Base-by-base conservation (phyloP, 2,329 filamentous ascomycete genomes). In the Knoxdaviesia capensis region DNA sequence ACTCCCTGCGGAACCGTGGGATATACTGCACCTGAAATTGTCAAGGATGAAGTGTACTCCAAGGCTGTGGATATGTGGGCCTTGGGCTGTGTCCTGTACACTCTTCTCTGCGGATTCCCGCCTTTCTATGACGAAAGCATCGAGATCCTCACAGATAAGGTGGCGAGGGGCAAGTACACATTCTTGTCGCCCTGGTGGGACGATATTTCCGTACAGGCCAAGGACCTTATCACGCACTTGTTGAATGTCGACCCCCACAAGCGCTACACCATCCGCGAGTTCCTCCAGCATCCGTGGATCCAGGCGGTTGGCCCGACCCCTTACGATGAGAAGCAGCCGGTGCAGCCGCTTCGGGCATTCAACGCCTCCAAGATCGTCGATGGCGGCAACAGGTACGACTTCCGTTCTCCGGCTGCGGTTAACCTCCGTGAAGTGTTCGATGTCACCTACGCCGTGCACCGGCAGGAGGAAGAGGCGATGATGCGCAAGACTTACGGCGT, bases 61-160 rank as follows among this genome's bases (percentile, higher is more conserved):
- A 98, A 96, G 67, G 92, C 85, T 41, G 90, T 98, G 38, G 90
- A 98, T 55, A 98, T 98, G 90, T 98, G 90, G 90, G 90, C 90
- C 4, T 62, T 98, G 32, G 90, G 90, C 9, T 98, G 90, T 56
- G 90, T 98, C 7, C 68, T 98, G 5, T 98, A 98, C 64, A 98
- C 90, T 1, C 66, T 98, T 1, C 79, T 98, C 10, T 98, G 90
- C 52, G 90, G 90, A 9, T 98, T 98, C 64, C 90, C 90, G 7
- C 90, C 90, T 3, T 98, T 98, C 61, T 94, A 98, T 59, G 90
- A 98, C 51, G 90, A 98, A 62, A 94, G 85, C 54, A 96, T 98
- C 50, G 86, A 94, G 54, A 80, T 93, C 1, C 72, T 98, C 46
- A 96, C 90, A 1, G 88, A 98, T 56, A 98, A 98, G 67, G 90